Base-by-base conservation (phyloP, 495 filamentous ascomycete species). In the Thozetella sp. region DNA sequence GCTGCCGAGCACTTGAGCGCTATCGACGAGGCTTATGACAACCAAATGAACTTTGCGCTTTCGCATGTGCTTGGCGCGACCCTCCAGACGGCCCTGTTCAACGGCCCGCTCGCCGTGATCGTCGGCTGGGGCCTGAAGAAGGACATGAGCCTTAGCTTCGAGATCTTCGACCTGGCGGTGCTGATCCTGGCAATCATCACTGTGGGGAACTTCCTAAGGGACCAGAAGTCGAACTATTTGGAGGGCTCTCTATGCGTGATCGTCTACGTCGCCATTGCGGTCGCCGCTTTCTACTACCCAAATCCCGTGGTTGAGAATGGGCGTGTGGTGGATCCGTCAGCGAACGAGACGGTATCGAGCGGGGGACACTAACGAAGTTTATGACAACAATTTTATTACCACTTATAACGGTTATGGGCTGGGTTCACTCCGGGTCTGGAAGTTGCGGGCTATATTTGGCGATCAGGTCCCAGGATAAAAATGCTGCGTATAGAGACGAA, bases 21-120 rank as follows among this genome's bases (percentile, higher is more conserved):
- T 13, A 75, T 97, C 48, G 93, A 97, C 71, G 93, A 97, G 78
- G 94, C 93, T 11, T 96, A 88, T 82, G 91, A 92, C 70, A 84
- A 90, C 71, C 87, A 81, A 67, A 90, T 92, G 85, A 97, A 97
- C 77, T 95, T 96, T 71, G 93, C 94, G 0, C 84, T 98, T 9
- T 88, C 91, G 50, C 92, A 97, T 74, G 90, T 95, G 55, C 86
- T 98, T 43, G 93, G 91, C 19, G 87, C 92, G 13, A 92, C 90
- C 3, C 89, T 97, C 51, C 94, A 97, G 69, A 98, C 94, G 0
- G 92, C 93, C 12, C 82, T 97, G 37, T 81, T 98, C 64, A 97
- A 97, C 66, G 90, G 89, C 0, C 93, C 93, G 10, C 81, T 97
- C 10, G 88, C 92, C 22, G 84, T 97, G 40, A 79, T 97, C 27